Evolutionary conservation across 768 basidiomycete genomes (phyloP), one percentile per base, ranked within the genome.

Genomic region (Pleurotus giganteus): DNA sequence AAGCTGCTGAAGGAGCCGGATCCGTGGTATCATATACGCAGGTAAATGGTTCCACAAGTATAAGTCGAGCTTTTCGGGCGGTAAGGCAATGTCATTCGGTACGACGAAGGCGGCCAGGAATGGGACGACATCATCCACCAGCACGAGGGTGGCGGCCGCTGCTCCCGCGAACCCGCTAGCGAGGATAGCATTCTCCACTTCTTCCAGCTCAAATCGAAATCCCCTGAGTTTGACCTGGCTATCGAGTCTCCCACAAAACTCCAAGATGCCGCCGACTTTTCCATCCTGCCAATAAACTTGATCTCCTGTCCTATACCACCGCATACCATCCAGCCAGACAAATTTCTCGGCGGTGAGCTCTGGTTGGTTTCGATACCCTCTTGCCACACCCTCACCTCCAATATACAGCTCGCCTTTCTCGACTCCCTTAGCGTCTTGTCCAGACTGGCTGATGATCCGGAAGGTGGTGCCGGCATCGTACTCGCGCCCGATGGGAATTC

Each of bases 151-250:
- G 7, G 32, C 27, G 31, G 23, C 47, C 9, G 31, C 29, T 9
- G 47, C 34, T 19, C 19, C 34, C 24, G 21, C 31, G 15, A 37
- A 23, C 24, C 47, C 47, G 15, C 34, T 26, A 8, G 23, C 17
- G 8, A 54, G 43, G 19, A 54, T 34, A 13, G 39, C 32, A 4
- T 31, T 28, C 1, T 54, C 53, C 8, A 54, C 17, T 9, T 34
- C 42, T 9, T 54, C 53, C 3, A 54, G 53, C 42, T 54, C 45
- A 28, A 54, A 44, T 13, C 53, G 53, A 46, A 31, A 46, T 9
- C 53, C 53, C 28, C 53, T 41, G 13, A 54, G 8, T 37, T 54
- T 54, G 26, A 54, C 53, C 32, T 54, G 43, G 29, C 46, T 54
- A 24, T 54, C 45, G 9, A 45, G 24, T 15, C 53, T 21, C 8